Evolutionary conservation across 805 yeast genomes (phyloP).

Genomic region (Pichia deserticola): DNA sequence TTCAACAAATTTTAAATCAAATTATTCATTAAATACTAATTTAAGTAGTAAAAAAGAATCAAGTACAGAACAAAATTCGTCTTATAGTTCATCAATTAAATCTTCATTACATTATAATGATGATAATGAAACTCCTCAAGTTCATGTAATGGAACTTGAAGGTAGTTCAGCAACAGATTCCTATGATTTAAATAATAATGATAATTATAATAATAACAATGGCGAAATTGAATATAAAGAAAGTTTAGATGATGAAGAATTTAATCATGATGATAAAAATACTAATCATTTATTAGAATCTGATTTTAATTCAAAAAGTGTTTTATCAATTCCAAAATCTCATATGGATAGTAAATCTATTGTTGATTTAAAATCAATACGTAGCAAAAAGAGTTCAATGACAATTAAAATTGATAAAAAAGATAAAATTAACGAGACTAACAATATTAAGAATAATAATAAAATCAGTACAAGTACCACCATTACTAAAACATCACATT

Average conservation of each 20-base stretch:
- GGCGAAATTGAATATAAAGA: not conserved
- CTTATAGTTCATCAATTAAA: not conserved
- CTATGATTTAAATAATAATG: not conserved
- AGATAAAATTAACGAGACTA: not conserved
- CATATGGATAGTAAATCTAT: too few species aligned
- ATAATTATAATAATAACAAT: not conserved
- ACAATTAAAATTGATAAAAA: not conserved
- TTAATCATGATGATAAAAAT: not conserved
- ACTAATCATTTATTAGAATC: not conserved
- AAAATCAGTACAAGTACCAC: not conserved
- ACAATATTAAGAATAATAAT: not conserved
- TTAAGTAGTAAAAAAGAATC: not conserved
- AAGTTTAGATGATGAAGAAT: not conserved
- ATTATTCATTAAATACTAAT: not conserved
- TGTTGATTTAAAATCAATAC: not conserved
- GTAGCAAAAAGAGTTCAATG: not conserved
- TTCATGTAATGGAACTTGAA: constrained; percentile 2
- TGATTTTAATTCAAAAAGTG: not conserved
- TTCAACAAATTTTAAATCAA: not conserved
- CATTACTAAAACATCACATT: not conserved
- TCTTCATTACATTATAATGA: not conserved
- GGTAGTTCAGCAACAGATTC: not conserved
- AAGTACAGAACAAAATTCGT: not conserved
- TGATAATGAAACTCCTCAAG: not conserved
- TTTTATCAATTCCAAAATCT: not conserved